Conservation (phyloP, 2,329 filamentous ascomycete species). For the Aciculosporium take region DNA sequence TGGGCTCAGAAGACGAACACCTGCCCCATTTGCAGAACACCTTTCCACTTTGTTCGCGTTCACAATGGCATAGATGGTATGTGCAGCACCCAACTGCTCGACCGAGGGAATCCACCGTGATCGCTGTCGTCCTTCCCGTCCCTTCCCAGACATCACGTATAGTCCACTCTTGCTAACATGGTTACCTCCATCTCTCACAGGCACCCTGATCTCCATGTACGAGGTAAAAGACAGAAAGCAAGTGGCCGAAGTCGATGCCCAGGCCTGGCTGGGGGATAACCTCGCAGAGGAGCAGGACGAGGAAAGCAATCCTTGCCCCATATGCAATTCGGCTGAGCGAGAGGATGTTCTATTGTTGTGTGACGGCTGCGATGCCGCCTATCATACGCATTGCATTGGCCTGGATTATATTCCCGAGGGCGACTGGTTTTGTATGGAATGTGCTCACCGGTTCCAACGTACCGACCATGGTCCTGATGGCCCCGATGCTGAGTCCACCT, state of each 20-base stretch:
- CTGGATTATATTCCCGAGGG: slow-evolving; percentile 62
- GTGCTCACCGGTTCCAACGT: slow-evolving; percentile 37
- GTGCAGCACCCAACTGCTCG: slow-evolving; percentile 18
- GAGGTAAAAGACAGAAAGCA: slow-evolving; percentile 72
- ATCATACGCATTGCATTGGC: slow-evolving; percentile 85
- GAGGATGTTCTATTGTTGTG: slow-evolving; percentile 80
- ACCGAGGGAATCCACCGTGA: too few relatives aligned
- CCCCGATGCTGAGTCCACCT: slow-evolving; percentile 20
- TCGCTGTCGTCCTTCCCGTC: too few relatives aligned
- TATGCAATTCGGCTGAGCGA: slow-evolving; percentile 69
- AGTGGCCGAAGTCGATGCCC: slow-evolving; percentile 76
- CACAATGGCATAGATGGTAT: slow-evolving; percentile 67
- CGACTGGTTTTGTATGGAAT: slow-evolving; percentile 86
- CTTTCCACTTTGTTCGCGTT: slow-evolving; percentile 81
- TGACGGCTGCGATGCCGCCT: slow-evolving; percentile 77
- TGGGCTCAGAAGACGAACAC: slow-evolving; percentile 97
- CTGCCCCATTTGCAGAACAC: slow-evolving; percentile 88
- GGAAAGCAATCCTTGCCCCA: slow-evolving; percentile 57
- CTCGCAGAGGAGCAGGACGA: slow-evolving; percentile 55
- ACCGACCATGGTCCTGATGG: slow-evolving; percentile 16
- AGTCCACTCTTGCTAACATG: background rate
- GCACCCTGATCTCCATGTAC: slow-evolving; percentile 42
- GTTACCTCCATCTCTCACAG: slow-evolving; percentile 20
- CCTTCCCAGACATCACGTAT: background rate
- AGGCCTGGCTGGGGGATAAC: slow-evolving; percentile 55